These are phyloP conservation scores for Microcos paniculata DNA, from an alignment of 345 rosid species.

Conservation along the genomic window DNA sequence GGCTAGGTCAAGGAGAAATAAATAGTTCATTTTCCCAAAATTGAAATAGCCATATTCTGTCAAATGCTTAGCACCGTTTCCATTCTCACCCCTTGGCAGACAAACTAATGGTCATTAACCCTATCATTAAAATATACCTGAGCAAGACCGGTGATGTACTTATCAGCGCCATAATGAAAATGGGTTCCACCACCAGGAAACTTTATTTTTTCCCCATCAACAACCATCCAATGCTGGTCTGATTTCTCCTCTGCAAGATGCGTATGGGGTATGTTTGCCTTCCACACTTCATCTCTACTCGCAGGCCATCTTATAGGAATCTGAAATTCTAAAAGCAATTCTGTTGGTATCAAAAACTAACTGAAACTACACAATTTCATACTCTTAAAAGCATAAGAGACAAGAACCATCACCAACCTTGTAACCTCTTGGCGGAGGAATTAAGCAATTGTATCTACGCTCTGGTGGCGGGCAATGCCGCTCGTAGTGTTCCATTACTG, in stretches of 20 bases:
- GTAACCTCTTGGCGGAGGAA: slow-evolving; percentile 88
- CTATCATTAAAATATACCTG: slow-evolving; percentile 40
- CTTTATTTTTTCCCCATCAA: slow-evolving; percentile 87
- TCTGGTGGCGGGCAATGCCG: slow-evolving; percentile 86
- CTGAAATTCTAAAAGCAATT: slow-evolving; percentile 61
- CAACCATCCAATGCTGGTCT: slow-evolving; percentile 99
- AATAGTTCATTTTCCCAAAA: background rate
- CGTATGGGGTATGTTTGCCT: slow-evolving; percentile 90
- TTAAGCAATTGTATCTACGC: slow-evolving; percentile 84
- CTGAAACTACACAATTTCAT: slow-evolving; percentile 13
- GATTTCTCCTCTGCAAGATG: slow-evolving; percentile 96
- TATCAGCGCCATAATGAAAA: slow-evolving; percentile 94
- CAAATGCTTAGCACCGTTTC: background rate
- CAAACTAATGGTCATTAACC: background rate
- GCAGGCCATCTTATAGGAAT: slow-evolving; percentile 92
- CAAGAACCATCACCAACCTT: slow-evolving; percentile 48
- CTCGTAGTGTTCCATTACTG: slow-evolving; percentile 96
- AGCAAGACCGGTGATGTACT: slow-evolving; percentile 83
- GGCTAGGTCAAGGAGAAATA: background rate
- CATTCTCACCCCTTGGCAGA: background rate
- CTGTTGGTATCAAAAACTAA: slow-evolving; percentile 36
- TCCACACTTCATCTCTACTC: slow-evolving; percentile 98
- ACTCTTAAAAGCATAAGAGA: slow-evolving; percentile 4
- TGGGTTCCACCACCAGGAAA: slow-evolving; percentile 99
- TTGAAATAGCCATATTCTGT: background rate